Evolutionary conservation across 805 yeast species (phyloP), one percentile per base, ranked within the genome.

Genomic region (Komagataella populi): DNA sequence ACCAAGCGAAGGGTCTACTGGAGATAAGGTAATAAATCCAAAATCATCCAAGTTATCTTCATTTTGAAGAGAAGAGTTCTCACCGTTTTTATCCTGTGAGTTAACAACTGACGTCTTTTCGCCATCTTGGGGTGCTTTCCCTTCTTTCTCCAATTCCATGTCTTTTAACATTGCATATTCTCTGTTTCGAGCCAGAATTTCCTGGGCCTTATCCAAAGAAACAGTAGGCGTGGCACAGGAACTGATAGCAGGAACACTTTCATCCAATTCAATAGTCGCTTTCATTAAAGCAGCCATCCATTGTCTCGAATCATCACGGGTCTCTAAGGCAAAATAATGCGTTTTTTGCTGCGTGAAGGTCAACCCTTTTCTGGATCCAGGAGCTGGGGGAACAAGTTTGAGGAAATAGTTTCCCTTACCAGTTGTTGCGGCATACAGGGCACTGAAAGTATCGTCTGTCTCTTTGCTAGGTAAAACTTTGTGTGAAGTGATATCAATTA

Each of bases 201-300:
- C 95, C 66, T 88, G 95, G 0, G 99, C 99, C 59, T 80, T 82
- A 48, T 81, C 78, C 55, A 93, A 70, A 8, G 96, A 82, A 6
- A 93, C 89, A 0, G 98, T 91, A n/a, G 99, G 98, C 0, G 97
- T 88, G 10, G 85, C 83, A 64, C 96, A 91, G 14, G 96, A 85
- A 54, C 96, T 84, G 7, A 90, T 83, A 1, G 88, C 93, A 0
- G 99, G 97, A 12, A 86, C 87, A 1, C 86, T 67, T 52, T 93
- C 97, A 67, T 93, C 99, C 52, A 95, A 74, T 63, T 93, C 99
- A 59, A 93, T 95, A 0, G 98, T 93, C 0, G 98, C 95, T 54
- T 90, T 88, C 80, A 90, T 87, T 54, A 93, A 71, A 0, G 96
- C 95, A 50, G 89, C 85, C 81, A 90, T 81, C 99, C 99, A 93